Conservation (phyloP, 169 alveolate genomes). For the Cryptosporidium viatorum region DNA sequence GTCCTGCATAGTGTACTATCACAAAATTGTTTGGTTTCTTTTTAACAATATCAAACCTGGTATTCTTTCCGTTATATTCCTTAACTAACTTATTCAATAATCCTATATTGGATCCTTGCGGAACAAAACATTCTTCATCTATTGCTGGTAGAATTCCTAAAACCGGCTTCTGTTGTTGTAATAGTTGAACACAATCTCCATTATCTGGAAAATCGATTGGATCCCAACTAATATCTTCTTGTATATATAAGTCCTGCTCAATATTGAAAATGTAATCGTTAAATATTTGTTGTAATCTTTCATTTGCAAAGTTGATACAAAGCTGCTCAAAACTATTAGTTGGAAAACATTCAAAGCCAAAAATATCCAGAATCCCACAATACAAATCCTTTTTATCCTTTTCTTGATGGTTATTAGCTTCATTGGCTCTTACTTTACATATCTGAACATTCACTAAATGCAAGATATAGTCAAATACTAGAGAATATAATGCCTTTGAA, state of each 20-base stretch:
- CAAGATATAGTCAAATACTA: constrained; percentile 94
- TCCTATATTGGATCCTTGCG: constrained; percentile 89
- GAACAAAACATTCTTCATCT: constrained; percentile 94
- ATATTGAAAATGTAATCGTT: constrained; percentile 93
- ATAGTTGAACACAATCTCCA: constrained; percentile 92
- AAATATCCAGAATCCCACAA: constrained; percentile 96
- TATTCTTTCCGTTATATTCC: constrained; percentile 78
- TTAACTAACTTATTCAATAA: constrained; percentile 84
- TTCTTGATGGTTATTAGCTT: not conserved
- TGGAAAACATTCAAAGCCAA: constrained; percentile 98
- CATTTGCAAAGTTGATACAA: constrained; percentile 98
- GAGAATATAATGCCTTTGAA: constrained; percentile 95
- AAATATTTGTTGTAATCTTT: constrained; percentile 92
- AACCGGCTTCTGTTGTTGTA: constrained; percentile 51
- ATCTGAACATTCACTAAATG: constrained; percentile 51
- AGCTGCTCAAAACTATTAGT: constrained; percentile 95
- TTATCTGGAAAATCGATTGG: constrained; percentile 97
- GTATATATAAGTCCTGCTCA: constrained; percentile 92
- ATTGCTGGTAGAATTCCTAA: constrained; percentile 91
- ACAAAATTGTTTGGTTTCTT: constrained; percentile 86
- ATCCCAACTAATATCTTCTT: constrained; percentile 93
- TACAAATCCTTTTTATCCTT: constrained; percentile 18
- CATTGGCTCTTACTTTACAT: not conserved
- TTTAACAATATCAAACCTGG: constrained; percentile 84
- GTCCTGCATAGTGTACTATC: constrained; percentile 97